Conservation (phyloP, 208 protist genomes). For the Herpetomonas muscarum region DNA sequence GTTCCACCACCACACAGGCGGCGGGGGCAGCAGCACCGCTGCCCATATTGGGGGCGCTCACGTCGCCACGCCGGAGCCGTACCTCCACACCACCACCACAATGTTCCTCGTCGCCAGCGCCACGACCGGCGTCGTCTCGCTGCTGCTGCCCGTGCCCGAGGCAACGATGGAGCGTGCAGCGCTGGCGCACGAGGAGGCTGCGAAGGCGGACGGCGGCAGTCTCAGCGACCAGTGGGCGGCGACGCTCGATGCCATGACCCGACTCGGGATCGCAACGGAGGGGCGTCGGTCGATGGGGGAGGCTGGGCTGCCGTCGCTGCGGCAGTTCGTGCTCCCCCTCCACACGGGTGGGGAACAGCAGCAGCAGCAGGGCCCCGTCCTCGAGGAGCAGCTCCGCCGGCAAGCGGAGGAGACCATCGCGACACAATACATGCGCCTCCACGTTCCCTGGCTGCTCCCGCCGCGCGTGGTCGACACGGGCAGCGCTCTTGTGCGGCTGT, state of each 20-base stretch:
- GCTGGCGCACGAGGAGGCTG: slow-evolving; percentile 8
- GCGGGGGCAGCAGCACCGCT: neutral
- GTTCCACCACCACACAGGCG: slow-evolving; percentile 2
- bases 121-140: slow-evolving; percentile 17
- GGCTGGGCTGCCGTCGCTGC: slow-evolving; percentile 26
- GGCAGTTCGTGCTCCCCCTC: slow-evolving; percentile 25
- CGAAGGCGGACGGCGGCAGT: neutral
- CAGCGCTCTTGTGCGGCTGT: too few relatives aligned
- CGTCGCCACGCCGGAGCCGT: slow-evolving; percentile 32
- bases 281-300: slow-evolving; percentile 34
- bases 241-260: slow-evolving; percentile 11
- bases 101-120: slow-evolving; percentile 32
- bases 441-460: too few relatives aligned
- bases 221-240: slow-evolving; percentile 1
- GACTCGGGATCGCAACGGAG: slow-evolving; percentile 25
- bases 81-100: slow-evolving; percentile 31
- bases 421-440: too few relatives aligned
- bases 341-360: neutral
- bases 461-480: too few relatives aligned
- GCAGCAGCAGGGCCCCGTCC: neutral
- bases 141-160: slow-evolving; percentile 27
- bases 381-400: too few relatives aligned
- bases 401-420: too few relatives aligned
- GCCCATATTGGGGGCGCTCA: neutral
- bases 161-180: slow-evolving; percentile 14